Evolutionary conservation across 2,329 filamentous ascomycete genomes (phyloP).

Genomic region (Lomentospora prolificans): DNA sequence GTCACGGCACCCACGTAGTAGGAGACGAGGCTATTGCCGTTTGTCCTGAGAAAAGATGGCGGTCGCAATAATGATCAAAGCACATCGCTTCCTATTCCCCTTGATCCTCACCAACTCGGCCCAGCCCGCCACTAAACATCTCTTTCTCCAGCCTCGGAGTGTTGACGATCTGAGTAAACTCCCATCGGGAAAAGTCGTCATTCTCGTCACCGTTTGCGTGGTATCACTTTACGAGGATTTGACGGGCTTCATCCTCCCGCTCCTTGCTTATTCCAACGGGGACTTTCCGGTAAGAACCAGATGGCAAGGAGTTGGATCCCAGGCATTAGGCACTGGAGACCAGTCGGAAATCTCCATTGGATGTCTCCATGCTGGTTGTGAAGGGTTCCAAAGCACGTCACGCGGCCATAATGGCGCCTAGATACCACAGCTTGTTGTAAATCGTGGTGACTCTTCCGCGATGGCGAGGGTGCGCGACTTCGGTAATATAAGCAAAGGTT

Average conservation of each 20-base stretch:
- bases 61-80: constrained; percentile 37
- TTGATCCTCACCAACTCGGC: constrained; percentile 28
- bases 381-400: constrained; percentile 34
- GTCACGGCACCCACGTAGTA: constrained; percentile 41
- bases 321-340: constrained; percentile 30
- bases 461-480: constrained; percentile 43
- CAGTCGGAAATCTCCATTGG: constrained; percentile 30
- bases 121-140: constrained; percentile 22
- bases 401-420: constrained; percentile 32
- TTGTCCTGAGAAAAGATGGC: constrained; percentile 43
- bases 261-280: constrained; percentile 21
- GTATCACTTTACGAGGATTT: constrained; percentile 26
- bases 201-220: constrained; percentile 39
- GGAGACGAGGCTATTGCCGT: constrained; percentile 35
- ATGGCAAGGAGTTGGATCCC: constrained; percentile 26
- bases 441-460: constrained; percentile 41
- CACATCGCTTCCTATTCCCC: constrained; percentile 31
- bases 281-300: constrained; percentile 21
- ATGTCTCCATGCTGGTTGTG: constrained; percentile 25
- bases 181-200: constrained; percentile 26
- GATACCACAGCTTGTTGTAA: constrained; percentile 42
- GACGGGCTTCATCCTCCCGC: constrained; percentile 21
- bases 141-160: constrained; percentile 17
- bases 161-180: constrained; percentile 27
- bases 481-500: too few relatives aligned